Percentiles rank a stretch among this genome's conserved stretches.
Evolutionary conservation across 768 basidiomycete genomes (phyloP).

Genomic region (Serendipita sp.): DNA sequence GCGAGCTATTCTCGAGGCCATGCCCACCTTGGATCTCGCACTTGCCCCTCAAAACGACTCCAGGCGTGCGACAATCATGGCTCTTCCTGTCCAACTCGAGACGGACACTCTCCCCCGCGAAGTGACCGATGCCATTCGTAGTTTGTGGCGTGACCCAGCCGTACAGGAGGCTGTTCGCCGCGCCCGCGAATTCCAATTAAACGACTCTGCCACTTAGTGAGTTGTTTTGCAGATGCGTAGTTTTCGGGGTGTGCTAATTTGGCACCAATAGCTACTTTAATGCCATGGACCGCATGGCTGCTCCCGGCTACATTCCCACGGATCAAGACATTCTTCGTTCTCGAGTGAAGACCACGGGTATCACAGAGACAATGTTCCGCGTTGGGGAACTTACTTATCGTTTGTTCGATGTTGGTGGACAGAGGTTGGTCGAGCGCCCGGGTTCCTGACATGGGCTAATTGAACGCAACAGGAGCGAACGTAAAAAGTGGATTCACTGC

Average conservation of each 20-base stretch:
- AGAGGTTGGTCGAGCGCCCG: constrained; percentile 34
- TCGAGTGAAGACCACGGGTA: constrained; percentile 34
- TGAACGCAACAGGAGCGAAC: constrained; percentile 26
- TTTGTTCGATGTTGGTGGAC: constrained; percentile 83
- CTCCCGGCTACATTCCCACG: constrained; percentile 24
- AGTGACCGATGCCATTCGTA: constrained; percentile 60
- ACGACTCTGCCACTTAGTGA: constrained; percentile 81
- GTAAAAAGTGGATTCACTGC: constrained; percentile 94
- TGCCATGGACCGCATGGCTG: constrained; percentile 24
- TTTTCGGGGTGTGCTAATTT: not conserved
- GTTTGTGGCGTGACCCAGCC: constrained; percentile 66
- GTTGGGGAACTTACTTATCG: constrained; percentile 36
- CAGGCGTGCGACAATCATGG: constrained; percentile 48
- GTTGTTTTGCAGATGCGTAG: constrained; percentile 11
- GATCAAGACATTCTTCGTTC: constrained; percentile 33
- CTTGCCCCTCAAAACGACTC: constrained; percentile 57
- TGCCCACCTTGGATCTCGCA: constrained; percentile 65
- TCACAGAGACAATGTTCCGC: constrained; percentile 30
- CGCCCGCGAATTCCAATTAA: constrained; percentile 88
- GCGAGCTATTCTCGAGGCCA: constrained; percentile 84
- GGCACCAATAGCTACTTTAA: constrained; percentile 16
- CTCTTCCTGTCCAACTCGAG: constrained; percentile 68
- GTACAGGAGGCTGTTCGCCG: constrained; percentile 71
- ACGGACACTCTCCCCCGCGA: constrained; percentile 58
- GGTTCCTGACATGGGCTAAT: not conserved